Evolutionary conservation across 2,329 filamentous ascomycete species (phyloP).

Genomic region (Sporothrix pallida): DNA sequence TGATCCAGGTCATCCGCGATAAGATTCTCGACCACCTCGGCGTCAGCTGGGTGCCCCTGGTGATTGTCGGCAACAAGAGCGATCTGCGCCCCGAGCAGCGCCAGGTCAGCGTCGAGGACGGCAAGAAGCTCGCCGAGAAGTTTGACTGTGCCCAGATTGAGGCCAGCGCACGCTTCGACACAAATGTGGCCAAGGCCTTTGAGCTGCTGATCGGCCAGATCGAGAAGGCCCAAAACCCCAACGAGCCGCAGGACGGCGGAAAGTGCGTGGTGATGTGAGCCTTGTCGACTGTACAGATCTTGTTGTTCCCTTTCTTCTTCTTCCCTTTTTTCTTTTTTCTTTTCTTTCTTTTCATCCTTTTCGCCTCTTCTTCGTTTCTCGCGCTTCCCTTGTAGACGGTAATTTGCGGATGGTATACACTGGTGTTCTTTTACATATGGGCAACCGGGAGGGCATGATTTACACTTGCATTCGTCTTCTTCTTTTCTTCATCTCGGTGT

Average conservation of each 20-base stretch:
- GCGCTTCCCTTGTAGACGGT: conserved; percentile 11
- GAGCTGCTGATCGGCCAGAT: conserved; percentile 94
- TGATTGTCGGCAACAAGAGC: conserved; percentile 96
- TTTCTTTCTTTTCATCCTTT: background rate
- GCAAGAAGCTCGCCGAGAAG: conserved; percentile 81
- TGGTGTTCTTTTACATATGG: conserved; percentile 21
- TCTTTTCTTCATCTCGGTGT: background rate
- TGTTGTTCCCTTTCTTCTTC: background rate
- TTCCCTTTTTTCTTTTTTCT: background rate
- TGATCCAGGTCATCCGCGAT: conserved; percentile 93
- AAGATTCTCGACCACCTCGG: conserved; percentile 98
- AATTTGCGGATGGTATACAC: conserved; percentile 18
- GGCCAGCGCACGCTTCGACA: conserved; percentile 90
- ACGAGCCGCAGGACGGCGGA: conserved; percentile 76
- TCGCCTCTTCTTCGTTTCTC: background rate
- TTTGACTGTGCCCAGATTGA: conserved; percentile 94
- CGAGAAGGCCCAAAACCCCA: conserved; percentile 90
- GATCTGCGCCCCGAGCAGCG: conserved; percentile 92
- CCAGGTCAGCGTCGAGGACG: conserved; percentile 85
- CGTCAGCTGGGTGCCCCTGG: conserved; percentile 88
- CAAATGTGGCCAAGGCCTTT: conserved; percentile 91
- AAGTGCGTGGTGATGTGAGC: conserved; percentile 86
- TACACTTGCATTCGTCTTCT: conserved; percentile 15
- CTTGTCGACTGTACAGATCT: background rate
- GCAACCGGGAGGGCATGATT: conserved; percentile 16